Base-by-base conservation (phyloP, 202 grass and related monocot species). In the Digitaria exilis region DNA sequence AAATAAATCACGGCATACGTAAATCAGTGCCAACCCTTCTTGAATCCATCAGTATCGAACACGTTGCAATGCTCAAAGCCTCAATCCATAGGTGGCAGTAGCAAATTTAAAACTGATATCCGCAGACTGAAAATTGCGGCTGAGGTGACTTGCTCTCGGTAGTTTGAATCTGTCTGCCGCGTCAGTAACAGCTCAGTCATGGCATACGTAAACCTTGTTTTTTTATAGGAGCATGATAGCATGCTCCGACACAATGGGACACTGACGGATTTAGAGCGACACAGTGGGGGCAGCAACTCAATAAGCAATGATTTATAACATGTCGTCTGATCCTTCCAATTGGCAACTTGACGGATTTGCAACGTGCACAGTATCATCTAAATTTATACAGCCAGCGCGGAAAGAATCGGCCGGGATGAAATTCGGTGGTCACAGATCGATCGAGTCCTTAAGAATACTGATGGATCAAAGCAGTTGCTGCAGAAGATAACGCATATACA, bases 261-360 rank as follows among this genome's bases (percentile, higher is more conserved):
- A 35, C 12, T 46, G 79, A 46, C 60, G 66, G 52, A 60, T 30
- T 58, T 71, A 48, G 54, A 82, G 39, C 22, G 19, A 59, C 79
- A 72, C 4, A 16, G 19, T 19, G 65, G 67, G 17, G 28, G 4
- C 42, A 71, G 50, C 41, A 37, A 9, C 26, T 72, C 68, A 73
- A 37, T 82, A 26, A 49, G 24, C 25, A 35, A 79, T 44, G 24
- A 26, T 0, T 48, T 39, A 39, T 39, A 7, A 4, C 24, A 59
- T 15, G 22, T 28, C 66, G 41, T 28, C 66, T 46, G 41, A 69
- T 26, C 25, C 16, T 42, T 14, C 57, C 39, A 77, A 18, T 78
- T 4, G 59, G 19, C 26, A 49, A 21, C 59, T 64, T 22, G 26
- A 13, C 44, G 19, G 67, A 70, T 46, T 10, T 34, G 1, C 25